A percentile compares a stretch with the other conserved stretches of the same genome.
These are phyloP conservation scores for Yarrowia keelungensis DNA, from an alignment of 805 yeast species.

Conservation along the genomic window DNA sequence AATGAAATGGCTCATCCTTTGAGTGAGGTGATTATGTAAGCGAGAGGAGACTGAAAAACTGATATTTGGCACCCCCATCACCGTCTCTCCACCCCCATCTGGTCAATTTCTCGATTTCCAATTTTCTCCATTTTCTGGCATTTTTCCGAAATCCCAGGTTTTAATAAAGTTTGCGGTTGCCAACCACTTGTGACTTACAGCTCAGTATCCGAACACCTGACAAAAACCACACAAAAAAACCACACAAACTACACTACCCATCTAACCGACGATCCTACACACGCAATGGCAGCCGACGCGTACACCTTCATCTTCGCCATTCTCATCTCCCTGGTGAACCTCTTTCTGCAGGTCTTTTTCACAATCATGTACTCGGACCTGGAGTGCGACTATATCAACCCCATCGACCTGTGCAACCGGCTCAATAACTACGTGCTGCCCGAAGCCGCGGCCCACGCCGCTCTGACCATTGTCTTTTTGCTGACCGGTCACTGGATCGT, in stretches of 20 bases:
- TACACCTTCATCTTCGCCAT: constrained; percentile 59
- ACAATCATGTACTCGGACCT: constrained; percentile 94
- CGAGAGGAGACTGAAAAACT: too few relatives aligned
- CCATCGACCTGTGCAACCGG: constrained; percentile 93
- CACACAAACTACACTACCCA: too few relatives aligned
- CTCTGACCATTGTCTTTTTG: constrained; percentile 71
- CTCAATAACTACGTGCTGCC: constrained; percentile 87
- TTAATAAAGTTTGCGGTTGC: background rate
- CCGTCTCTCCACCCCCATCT: too few relatives aligned
- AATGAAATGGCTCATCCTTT: background rate
- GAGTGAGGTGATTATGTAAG: too few relatives aligned
- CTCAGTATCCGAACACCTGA: background rate
- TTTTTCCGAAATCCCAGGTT: too few relatives aligned
- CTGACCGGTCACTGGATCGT: constrained; percentile 93
- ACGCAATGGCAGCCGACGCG: constrained; percentile 30
- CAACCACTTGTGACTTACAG: background rate
- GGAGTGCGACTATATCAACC: constrained; percentile 88
- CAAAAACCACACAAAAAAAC: background rate
- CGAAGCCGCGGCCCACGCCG: constrained; percentile 79
- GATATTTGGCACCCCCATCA: too few relatives aligned
- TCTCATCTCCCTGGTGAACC: constrained; percentile 80
- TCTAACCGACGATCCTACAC: background rate
- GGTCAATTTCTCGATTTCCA: too few relatives aligned
- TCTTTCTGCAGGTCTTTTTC: constrained; percentile 92
- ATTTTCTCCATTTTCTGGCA: too few relatives aligned